Conservation (phyloP, 139 green algal genomes). For the Parachlorella kessleri region DNA sequence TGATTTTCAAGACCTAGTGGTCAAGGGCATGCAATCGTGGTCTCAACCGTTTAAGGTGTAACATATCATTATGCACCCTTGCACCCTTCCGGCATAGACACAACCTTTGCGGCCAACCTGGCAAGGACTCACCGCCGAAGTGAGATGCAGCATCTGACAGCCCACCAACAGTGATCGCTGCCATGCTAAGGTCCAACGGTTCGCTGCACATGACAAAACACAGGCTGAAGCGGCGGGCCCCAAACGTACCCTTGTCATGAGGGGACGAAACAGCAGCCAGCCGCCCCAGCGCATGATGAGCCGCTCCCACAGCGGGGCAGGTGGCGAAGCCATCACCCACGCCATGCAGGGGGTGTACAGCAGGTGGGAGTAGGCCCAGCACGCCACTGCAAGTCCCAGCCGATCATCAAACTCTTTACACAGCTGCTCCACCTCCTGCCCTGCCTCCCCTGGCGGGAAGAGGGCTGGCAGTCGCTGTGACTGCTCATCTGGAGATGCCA, state of each 20-base stretch:
- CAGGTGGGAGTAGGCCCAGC: constrained; percentile 18
- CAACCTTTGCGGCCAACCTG: no score
- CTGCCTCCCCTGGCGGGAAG: neutral
- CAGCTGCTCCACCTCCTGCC: constrained; percentile 2
- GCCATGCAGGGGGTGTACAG: neutral
- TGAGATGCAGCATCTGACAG: no score
- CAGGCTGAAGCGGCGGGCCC: no score
- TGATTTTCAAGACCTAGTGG: constrained; percentile 17
- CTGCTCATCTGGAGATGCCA: neutral
- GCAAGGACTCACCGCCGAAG: no score
- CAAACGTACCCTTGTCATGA: constrained; percentile 4
- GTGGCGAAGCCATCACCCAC: neutral
- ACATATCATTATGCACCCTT: no score
- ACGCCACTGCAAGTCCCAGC: neutral
- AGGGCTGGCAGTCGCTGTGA: neutral
- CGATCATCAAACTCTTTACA: neutral
- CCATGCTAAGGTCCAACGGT: no score
- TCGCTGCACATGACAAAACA: no score
- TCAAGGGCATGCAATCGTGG: no score
- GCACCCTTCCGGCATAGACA: no score
- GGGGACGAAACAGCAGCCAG: neutral
- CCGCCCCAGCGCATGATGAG: constrained; percentile 2
- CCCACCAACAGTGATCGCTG: no score
- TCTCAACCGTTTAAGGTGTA: no score
- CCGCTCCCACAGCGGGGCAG: neutral